Evolutionary conservation across 78 protist species (phyloP), one percentile per base, ranked within the genome.

Genomic region (Dictyostelium firmibasis): DNA sequence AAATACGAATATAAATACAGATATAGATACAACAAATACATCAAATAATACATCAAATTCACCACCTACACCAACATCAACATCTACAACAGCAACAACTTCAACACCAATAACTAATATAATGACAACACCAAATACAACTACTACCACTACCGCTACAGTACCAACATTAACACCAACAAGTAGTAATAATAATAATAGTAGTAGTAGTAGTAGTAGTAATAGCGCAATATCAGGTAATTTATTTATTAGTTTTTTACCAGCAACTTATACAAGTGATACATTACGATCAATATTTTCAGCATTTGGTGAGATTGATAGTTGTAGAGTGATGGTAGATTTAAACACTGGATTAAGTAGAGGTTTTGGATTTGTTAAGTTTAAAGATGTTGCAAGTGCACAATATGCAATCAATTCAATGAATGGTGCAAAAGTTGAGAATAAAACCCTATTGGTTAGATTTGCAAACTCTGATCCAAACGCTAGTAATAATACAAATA

Each of bases 271-370:
- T 64, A 87, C 78, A 35, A 78, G n/a, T 29, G 85, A 53, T 78
- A 33, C 11, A 7, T 78, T 87, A n/a, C 36, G 33, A 14, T 2
- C 8, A 6, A 78, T 87, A 69, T 87, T 87, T 62, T 35, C 70
- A 33, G 27, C 53, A 38, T 87, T 79, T 78, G 93, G 93, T 14
- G 85, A 50, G 4, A 87, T 87, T 20, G 93, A 87, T 23, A 77
- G 78, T 23, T 87, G 93, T 78, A 81, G 85, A 36, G 93, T 87
- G 4, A 87, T 87, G 93, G 38, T 87, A 23, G 93, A 87, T 43
- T 44, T 87, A 16, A 14, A n/a, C 1, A 41, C 86, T 14, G 85
- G 85, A n/a, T 41, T 35, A 62, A 87, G 93, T 64, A 78, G 85
- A 62, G 93, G 93, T 7, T 87, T 78, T 43, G 93, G 93, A 18